phyloP scores from a whole-genome alignment of 2,329 filamentous ascomycete species.

The Phialemoniopsis sp. region DNA sequence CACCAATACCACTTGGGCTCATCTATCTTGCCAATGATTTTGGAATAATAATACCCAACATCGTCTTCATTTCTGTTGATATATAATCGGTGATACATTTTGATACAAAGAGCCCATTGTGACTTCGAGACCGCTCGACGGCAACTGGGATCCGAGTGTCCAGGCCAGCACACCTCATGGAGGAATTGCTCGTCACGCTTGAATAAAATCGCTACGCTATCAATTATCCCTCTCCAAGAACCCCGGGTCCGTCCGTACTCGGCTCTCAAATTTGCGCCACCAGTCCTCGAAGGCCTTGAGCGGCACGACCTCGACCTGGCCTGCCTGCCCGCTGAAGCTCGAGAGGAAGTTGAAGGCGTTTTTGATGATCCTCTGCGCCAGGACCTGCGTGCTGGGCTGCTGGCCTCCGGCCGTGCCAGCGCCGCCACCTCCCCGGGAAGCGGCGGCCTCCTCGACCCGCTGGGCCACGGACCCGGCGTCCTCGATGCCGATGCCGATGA shows the following conservation, averaged over 20 bases:
- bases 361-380: slow-evolving; percentile 91
- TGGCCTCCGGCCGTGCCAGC: slow-evolving; percentile 30
- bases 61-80: too few relatives aligned
- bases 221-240: slow-evolving; percentile 68
- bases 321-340: slow-evolving; percentile 67
- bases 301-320: slow-evolving; percentile 78
- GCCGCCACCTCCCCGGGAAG: slow-evolving; percentile 12
- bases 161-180: too few relatives aligned
- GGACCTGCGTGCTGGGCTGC: slow-evolving; percentile 54
- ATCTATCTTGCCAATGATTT: too few relatives aligned
- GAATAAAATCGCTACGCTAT: too few relatives aligned
- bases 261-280: slow-evolving; percentile 95
- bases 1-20: too few relatives aligned
- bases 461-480: slow-evolving; percentile 65
- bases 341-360: slow-evolving; percentile 97
- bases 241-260: slow-evolving; percentile 77
- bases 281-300: slow-evolving; percentile 93
- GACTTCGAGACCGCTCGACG: too few relatives aligned
- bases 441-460: slow-evolving; percentile 51
- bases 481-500: slow-evolving; percentile 81
- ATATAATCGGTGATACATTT: too few relatives aligned
- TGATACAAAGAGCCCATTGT: too few relatives aligned
- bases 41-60: too few relatives aligned
- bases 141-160: too few relatives aligned
- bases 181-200: too few relatives aligned